phyloP scores from a whole-genome alignment of 495 filamentous ascomycete species.

The Penicillium simplicissimum region DNA sequence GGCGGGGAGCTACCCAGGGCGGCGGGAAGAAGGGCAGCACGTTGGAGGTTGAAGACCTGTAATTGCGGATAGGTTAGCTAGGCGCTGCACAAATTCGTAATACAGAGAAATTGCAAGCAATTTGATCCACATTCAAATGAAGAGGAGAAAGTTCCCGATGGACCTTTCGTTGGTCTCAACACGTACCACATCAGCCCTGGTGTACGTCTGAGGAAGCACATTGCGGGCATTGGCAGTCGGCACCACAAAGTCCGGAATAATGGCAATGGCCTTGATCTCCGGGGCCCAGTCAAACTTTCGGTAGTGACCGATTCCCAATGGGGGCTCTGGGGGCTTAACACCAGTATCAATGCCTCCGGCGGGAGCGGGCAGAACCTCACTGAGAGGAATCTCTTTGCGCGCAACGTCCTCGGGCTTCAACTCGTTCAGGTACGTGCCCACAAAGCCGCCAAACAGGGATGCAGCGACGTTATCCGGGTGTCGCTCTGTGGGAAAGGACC shows the following conservation, averaged over 20 bases:
- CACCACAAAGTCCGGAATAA: constrained; percentile 93
- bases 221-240: constrained; percentile 82
- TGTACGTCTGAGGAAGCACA: constrained; percentile 76
- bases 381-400: constrained; percentile 89
- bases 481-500: constrained; percentile 56
- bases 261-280: constrained; percentile 91
- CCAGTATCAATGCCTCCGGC: constrained; percentile 89
- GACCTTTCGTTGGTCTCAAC: not conserved
- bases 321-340: constrained; percentile 79
- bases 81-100: not conserved
- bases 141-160: not conserved
- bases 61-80: not conserved
- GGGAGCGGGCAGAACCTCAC: constrained; percentile 84
- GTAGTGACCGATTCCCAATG: constrained; percentile 86
- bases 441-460: constrained; percentile 93
- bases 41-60: constrained; percentile 89
- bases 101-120: not conserved
- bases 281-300: constrained; percentile 87
- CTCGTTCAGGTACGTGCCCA: constrained; percentile 92
- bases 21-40: constrained; percentile 82
- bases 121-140: not conserved
- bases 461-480: constrained; percentile 98
- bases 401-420: constrained; percentile 81
- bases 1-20: constrained; percentile 85
- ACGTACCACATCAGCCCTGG: constrained; percentile 74